Evolutionary conservation across 106 monocot genomes (phyloP).

Genomic region (Platanthera zijinensis): DNA sequence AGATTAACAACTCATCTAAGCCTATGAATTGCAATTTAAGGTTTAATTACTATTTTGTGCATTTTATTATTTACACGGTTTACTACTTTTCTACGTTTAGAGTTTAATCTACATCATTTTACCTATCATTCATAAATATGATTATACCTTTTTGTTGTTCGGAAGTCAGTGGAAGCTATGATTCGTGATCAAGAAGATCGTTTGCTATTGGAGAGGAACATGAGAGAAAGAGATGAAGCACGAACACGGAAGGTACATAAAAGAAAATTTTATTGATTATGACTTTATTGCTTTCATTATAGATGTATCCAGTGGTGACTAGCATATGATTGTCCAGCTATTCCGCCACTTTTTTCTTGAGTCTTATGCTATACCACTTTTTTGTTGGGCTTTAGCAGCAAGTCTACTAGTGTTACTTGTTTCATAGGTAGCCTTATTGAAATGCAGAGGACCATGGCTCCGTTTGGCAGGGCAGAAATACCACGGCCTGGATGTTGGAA

Average conservation of each 20-base stretch:
- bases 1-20: background rate
- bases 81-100: background rate
- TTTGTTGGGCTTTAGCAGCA: background rate
- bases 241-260: conserved; percentile 58
- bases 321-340: background rate
- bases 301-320: background rate
- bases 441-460: background rate
- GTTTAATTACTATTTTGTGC: background rate
- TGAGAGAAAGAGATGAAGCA: conserved; percentile 82
- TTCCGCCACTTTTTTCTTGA: background rate
- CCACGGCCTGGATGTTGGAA: too few species aligned
- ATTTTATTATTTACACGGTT: background rate
- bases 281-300: background rate
- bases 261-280: background rate
- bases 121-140: background rate
- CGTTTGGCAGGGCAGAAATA: too few species aligned
- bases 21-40: background rate
- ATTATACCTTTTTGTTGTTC: background rate
- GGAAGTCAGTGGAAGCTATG: conserved; percentile 70
- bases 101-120: background rate
- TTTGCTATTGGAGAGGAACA: conserved; percentile 67
- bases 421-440: background rate
- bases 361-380: background rate
- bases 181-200: conserved; percentile 81
- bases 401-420: background rate